Percentiles rank a stretch among this genome's conserved stretches.
phyloP scores from a whole-genome alignment of 106 monocot genomes.

The Platanthera guangdongensis region DNA sequence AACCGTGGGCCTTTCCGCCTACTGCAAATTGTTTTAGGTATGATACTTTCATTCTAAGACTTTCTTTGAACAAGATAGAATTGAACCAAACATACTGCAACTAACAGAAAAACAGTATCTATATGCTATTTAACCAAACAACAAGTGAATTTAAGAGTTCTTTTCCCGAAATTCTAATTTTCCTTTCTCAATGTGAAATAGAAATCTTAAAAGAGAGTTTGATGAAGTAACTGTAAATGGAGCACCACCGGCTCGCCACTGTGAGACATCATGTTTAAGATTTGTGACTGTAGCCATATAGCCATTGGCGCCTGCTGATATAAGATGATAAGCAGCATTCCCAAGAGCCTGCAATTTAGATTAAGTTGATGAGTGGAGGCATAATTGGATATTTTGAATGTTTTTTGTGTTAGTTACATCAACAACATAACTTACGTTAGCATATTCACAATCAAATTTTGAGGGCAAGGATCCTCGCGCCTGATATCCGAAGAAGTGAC shows the following conservation, averaged over 20 bases:
- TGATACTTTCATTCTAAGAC: no score
- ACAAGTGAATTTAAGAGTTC: no score
- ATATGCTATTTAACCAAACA: no score
- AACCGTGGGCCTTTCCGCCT: no score
- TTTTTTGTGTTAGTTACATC: not conserved
- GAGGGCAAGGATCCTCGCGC: slow-evolving; percentile 86
- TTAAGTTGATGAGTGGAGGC: not conserved
- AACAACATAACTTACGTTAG: slow-evolving; percentile 40
- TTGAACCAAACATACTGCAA: no score
- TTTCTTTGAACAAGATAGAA: no score
- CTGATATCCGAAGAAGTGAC: slow-evolving; percentile 96
- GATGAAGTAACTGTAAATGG: slow-evolving; percentile 29
- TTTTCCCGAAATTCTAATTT: no score
- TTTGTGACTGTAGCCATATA: slow-evolving; percentile 55
- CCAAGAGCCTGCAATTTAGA: slow-evolving; percentile 35
- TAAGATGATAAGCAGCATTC: slow-evolving; percentile 35
- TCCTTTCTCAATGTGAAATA: no score
- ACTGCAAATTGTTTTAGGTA: no score
- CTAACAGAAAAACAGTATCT: no score
- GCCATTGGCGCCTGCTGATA: slow-evolving; percentile 51
- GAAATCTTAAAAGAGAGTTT: not conserved
- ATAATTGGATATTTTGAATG: no score
- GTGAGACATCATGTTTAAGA: slow-evolving; percentile 29
- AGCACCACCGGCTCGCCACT: slow-evolving; percentile 55
- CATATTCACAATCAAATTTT: slow-evolving; percentile 92